These are phyloP conservation scores for Coemansia sp. DNA, from an alignment of 192 early-diverging fungal species.

Conservation along the genomic window DNA sequence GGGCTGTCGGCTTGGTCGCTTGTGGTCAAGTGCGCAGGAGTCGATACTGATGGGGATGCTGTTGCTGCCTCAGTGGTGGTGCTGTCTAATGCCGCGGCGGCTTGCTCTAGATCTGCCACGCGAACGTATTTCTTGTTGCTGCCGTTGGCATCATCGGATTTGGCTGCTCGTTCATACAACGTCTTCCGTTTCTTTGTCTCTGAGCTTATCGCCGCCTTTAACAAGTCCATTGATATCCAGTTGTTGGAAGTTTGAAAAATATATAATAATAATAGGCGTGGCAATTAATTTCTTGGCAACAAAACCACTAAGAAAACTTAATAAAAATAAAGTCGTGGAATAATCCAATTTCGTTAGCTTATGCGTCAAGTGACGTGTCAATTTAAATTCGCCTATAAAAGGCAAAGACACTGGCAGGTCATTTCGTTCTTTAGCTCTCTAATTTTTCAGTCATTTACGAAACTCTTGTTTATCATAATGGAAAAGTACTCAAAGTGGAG, in stretches of 20 bases:
- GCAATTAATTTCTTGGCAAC: not conserved
- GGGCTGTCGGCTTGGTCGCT: not conserved
- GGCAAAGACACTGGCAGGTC: not conserved
- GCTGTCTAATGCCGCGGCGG: constrained; percentile 60
- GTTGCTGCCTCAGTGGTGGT: constrained; percentile 36
- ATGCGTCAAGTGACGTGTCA: constrained; percentile 4
- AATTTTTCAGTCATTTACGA: not conserved
- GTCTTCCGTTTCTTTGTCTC: constrained; percentile 73
- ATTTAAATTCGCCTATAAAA: not conserved
- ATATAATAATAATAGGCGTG: not conserved
- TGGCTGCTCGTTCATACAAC: constrained; percentile 41
- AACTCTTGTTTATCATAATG: constrained; percentile 50
- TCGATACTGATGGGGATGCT: not conserved
- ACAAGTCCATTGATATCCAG: constrained; percentile 54
- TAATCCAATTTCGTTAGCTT: not conserved
- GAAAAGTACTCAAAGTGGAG: constrained; percentile 91
- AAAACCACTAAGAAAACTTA: not conserved
- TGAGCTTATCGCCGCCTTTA: constrained; percentile 66
- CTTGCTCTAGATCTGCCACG: constrained; percentile 75
- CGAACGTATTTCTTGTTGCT: constrained; percentile 80
- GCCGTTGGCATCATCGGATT: constrained; percentile 17
- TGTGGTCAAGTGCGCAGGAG: not conserved
- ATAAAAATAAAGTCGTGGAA: constrained; percentile 8
- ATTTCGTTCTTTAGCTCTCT: not conserved
- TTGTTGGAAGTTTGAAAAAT: not conserved